These are phyloP conservation scores for Pseudogymnoascus sp. DNA, from an alignment of 2,329 filamentous ascomycete genomes.

Conservation along the genomic window DNA sequence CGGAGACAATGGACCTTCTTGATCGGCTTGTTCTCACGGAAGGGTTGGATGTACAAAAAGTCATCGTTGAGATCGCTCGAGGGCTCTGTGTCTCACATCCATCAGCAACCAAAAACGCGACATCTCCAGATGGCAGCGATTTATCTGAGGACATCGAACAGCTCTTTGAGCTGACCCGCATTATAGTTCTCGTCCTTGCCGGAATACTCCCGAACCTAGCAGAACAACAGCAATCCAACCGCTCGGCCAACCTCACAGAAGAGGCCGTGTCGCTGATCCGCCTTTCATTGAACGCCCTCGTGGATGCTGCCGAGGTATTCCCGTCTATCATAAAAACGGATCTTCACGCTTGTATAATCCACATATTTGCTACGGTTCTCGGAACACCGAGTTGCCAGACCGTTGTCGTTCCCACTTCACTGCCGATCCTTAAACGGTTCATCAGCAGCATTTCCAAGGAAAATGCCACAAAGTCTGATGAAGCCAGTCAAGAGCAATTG, in stretches of 20 bases:
- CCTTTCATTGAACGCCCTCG: constrained; percentile 74
- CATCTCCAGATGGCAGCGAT: constrained; percentile 58
- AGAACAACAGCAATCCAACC: constrained; percentile 49
- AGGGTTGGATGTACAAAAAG: constrained; percentile 75
- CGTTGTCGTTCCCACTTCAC: constrained; percentile 76
- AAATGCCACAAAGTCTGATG: constrained; percentile 41
- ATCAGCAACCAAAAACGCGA: constrained; percentile 64
- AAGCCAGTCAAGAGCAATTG: constrained; percentile 45
- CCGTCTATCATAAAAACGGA: constrained; percentile 95
- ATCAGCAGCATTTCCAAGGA: constrained; percentile 60
- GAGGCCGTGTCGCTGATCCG: constrained; percentile 76
- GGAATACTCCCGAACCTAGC: constrained; percentile 77
- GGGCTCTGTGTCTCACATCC: constrained; percentile 87
- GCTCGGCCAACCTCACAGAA: constrained; percentile 72
- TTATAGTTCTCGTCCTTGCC: constrained; percentile 87
- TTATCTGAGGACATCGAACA: constrained; percentile 96
- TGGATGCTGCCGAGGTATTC: constrained; percentile 92
- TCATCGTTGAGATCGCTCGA: constrained; percentile 89
- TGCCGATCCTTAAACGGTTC: constrained; percentile 89
- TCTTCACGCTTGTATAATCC: constrained; percentile 89
- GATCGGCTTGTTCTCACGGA: constrained; percentile 90
- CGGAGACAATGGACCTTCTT: constrained; percentile 92
- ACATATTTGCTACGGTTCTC: constrained; percentile 91
- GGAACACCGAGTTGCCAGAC: constrained; percentile 81
- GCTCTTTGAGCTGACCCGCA: constrained; percentile 90